These are phyloP conservation scores for Platanthera zijinensis DNA, from an alignment of 106 monocot species.

Conservation along the genomic window DNA sequence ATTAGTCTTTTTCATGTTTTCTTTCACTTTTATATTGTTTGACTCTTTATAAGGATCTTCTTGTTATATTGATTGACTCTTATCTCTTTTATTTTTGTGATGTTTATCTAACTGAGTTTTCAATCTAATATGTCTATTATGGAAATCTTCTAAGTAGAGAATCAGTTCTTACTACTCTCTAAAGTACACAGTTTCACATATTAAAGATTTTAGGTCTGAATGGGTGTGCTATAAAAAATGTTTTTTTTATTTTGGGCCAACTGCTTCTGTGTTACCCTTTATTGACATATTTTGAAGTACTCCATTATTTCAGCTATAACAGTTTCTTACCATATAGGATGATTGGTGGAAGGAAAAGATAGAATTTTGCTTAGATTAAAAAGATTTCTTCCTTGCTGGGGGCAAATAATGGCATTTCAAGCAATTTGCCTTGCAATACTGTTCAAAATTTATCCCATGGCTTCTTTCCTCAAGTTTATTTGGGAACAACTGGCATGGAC, in stretches of 20 bases:
- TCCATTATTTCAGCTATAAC: background rate
- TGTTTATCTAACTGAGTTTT: background rate
- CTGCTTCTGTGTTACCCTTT: background rate
- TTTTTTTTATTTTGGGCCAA: background rate
- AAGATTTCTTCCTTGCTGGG: constrained; percentile 66
- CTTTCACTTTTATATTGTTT: too few relatives aligned
- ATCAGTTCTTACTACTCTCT: constrained; percentile 18
- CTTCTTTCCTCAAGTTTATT: constrained; percentile 41
- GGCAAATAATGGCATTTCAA: constrained; percentile 37
- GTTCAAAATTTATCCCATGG: constrained; percentile 38
- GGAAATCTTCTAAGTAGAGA: background rate
- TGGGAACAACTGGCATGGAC: constrained; percentile 32
- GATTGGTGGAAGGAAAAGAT: constrained; percentile 90
- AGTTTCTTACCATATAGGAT: constrained; percentile 44
- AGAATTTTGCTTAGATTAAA: constrained; percentile 88
- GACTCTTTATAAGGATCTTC: too few relatives aligned
- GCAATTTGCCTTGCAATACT: constrained; percentile 26
- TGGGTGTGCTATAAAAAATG: constrained; percentile 82
- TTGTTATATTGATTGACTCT: too few relatives aligned
- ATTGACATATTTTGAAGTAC: background rate
- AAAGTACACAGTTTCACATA: constrained; percentile 46
- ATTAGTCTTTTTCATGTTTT: too few relatives aligned
- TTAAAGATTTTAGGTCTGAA: constrained; percentile 98
- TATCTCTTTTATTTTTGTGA: too few relatives aligned
- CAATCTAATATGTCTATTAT: background rate